Base-by-base conservation (phyloP, 1,284 basidiomycete genomes). In the Boletus smithii region DNA sequence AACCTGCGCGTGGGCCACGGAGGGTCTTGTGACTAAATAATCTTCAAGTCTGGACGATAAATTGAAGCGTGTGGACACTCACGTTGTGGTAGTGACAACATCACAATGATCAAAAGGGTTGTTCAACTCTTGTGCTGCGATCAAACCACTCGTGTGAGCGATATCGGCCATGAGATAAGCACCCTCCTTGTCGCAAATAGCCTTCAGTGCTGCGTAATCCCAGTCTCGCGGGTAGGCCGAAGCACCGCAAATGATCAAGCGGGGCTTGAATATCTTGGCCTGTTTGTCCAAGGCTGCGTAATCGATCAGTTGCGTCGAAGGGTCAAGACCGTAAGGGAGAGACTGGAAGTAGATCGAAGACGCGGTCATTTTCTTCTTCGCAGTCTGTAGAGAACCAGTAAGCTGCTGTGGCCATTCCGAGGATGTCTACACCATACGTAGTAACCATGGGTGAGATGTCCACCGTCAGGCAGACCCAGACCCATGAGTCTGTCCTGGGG, bases 291-390 rank as follows among this genome's bases (percentile, higher is more conserved):
- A 82, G 39, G 73, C 77, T 42, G 76, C 77, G 73, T 98, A 98
- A 77, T 99, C 94, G 62, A 99, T 87, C 61, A 95, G 79, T 68
- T 97, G 89, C 52, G 88, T 91, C 47, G 81, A 70, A 43, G 88
- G 85, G 65, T 86, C 81, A 59, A 99, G 90, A 51, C 82, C 85
- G 69, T 99, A 99, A 42, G 97, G 97, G 70, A 98, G 81, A 38
- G 95, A 97, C 72, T 99, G 95, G 88, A 99, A 99, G 81, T 99
- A 99, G 76, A 99, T 98, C 16, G 95, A 98, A 33, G 95, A 99
- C 22, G 97, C 94, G 44, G 95, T 97, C 84, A 99, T 99, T 76
- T 99, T 99, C 81, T 97, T 97, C 77, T 97, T 97, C 55, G 94
- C 94, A 54, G 95, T 98, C 88, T 89, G 61, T 48, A 76, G 39